Percentiles rank a stretch among this genome's conserved stretches.
These are phyloP conservation scores for Scorias spongiosa DNA, from an alignment of 2,329 filamentous ascomycete genomes.

Conservation along the genomic window DNA sequence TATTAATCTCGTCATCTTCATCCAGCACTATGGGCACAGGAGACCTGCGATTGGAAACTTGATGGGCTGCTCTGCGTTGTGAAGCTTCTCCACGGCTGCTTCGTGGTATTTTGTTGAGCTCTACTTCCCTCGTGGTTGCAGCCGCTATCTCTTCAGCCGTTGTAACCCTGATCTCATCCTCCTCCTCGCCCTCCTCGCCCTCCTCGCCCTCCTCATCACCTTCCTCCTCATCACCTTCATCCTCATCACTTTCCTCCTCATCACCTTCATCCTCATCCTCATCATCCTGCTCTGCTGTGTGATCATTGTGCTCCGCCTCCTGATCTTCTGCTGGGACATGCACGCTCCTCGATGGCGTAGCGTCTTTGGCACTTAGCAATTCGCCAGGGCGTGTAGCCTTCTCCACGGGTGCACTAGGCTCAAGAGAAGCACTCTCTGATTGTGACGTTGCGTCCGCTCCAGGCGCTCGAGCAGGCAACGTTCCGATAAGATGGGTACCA, in stretches of 20 bases:
- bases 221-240: background rate
- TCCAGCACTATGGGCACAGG: too few species aligned
- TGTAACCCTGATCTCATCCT: background rate
- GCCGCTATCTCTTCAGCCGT: conserved; percentile 1
- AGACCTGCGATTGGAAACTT: too few species aligned
- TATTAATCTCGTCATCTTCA: too few species aligned
- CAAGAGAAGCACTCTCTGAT: too few species aligned
- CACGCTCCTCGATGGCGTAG: too few species aligned
- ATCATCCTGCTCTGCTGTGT: background rate
- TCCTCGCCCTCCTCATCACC: background rate
- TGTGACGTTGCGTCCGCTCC: too few species aligned
- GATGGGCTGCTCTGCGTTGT: too few species aligned
- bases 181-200: background rate
- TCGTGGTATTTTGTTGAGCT: conserved; percentile 4
- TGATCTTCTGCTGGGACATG: background rate
- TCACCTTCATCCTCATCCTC: background rate
- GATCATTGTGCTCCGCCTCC: background rate
- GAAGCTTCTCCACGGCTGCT: background rate
- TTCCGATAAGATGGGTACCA: too few species aligned
- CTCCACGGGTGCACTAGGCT: too few species aligned
- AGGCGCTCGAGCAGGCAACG: too few species aligned
- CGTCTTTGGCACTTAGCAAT: too few species aligned
- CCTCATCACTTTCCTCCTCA: conserved; percentile 1
- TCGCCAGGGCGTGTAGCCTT: too few species aligned
- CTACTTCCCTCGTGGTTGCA: background rate